A percentile compares a stretch with the other conserved stretches of the same genome.
These are phyloP conservation scores for Priceomyces carsonii DNA, from an alignment of 805 yeast species.

Conservation along the genomic window DNA sequence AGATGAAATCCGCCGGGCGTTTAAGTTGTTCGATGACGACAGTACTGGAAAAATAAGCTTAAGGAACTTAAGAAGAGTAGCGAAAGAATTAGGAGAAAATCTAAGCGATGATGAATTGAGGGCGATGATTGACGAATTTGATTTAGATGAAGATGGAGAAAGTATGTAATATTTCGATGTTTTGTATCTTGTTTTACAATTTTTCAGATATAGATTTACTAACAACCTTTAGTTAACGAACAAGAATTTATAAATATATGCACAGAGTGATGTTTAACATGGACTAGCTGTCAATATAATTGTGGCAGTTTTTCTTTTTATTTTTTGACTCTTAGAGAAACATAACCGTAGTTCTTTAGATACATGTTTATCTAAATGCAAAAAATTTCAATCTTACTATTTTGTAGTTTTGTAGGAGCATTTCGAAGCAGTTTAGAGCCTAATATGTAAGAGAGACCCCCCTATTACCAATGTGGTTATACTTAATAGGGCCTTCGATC, in stretches of 20 bases:
- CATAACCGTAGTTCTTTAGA: no score
- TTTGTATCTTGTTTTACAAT: background rate
- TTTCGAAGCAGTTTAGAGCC: no score
- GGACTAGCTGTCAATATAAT: conserved; percentile 14
- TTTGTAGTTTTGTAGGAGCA: no score
- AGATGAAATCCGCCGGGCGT: conserved; percentile 90
- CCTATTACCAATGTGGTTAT: no score
- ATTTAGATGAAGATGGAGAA: conserved; percentile 93
- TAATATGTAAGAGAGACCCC: no score
- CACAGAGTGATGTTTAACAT: no score
- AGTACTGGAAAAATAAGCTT: conserved; percentile 82
- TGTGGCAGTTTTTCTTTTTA: background rate
- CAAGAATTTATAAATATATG: conserved; percentile 90
- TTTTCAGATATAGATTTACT: conserved; percentile 18
- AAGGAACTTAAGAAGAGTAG: conserved; percentile 81
- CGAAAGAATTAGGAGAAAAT: conserved; percentile 90
- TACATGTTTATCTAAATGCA: no score
- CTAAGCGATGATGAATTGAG: conserved; percentile 87
- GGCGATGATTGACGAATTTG: conserved; percentile 98
- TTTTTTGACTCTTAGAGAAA: no score
- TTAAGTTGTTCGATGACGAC: conserved; percentile 85
- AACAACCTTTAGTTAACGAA: conserved; percentile 58
- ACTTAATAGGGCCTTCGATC: no score
- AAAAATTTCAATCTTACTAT: no score
- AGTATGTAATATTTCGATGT: conserved; percentile 41